phyloP scores from a whole-genome alignment of 108 stramenopile species.

The Cyclotella atomus region DNA sequence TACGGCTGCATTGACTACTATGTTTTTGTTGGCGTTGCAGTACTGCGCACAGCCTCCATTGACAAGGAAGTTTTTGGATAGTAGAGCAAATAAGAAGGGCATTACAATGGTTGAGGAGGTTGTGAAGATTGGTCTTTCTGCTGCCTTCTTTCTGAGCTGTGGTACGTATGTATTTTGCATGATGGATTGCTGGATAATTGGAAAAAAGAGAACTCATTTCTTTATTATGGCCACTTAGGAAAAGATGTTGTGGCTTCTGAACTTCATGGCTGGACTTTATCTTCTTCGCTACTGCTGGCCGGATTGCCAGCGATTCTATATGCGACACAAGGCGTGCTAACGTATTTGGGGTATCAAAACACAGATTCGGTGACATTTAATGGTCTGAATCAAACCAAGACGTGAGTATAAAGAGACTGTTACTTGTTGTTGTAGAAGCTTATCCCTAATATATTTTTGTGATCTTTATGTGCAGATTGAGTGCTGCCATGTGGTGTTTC shows the following conservation, averaged over 20 bases:
- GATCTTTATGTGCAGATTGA: too few relatives aligned
- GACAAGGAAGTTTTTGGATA: slow-evolving; percentile 63
- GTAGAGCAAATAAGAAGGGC: slow-evolving; percentile 53
- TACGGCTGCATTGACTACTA: slow-evolving; percentile 55
- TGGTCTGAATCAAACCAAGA: slow-evolving; percentile 87
- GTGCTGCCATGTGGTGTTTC: slow-evolving; percentile 90
- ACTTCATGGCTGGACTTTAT: slow-evolving; percentile 60
- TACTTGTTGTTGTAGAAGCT: too few relatives aligned
- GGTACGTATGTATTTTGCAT: slow-evolving; percentile 39
- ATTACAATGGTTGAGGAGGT: slow-evolving; percentile 76
- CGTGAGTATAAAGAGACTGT: slow-evolving; percentile 2
- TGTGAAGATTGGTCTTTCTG: slow-evolving; percentile 63
- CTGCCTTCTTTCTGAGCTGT: slow-evolving; percentile 49
- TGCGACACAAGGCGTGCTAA: slow-evolving; percentile 80
- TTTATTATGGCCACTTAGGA: too few relatives aligned
- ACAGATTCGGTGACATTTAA: slow-evolving; percentile 88
- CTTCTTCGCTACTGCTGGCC: slow-evolving; percentile 59
- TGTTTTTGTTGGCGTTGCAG: slow-evolving; percentile 84
- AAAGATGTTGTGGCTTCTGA: slow-evolving; percentile 43
- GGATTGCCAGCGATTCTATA: slow-evolving; percentile 88
- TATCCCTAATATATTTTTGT: too few relatives aligned
- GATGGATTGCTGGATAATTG: not conserved
- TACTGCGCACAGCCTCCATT: slow-evolving; percentile 86
- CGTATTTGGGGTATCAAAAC: slow-evolving; percentile 81
- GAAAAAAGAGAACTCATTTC: not conserved